Evolutionary conservation across 1,139 yeast genomes (phyloP).

Genomic region (Yarrowia galli): DNA sequence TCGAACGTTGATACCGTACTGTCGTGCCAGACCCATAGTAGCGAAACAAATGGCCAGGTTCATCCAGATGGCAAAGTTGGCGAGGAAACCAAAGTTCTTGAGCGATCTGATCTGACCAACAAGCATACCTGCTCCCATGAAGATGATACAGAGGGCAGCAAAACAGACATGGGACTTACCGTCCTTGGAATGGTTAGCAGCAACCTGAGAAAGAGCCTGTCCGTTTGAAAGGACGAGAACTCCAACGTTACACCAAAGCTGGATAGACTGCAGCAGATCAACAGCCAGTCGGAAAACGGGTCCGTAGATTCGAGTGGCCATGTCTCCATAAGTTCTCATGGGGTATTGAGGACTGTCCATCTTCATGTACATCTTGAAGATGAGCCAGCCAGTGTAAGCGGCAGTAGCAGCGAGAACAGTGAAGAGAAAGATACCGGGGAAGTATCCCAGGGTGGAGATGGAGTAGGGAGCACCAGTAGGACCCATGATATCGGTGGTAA

Average conservation of each 20-base stretch:
- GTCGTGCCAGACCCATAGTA: constrained; percentile 55
- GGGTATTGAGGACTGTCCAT: constrained; percentile 56
- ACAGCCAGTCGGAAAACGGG: constrained; percentile 48
- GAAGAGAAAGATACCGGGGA: constrained; percentile 55
- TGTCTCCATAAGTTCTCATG: constrained; percentile 54
- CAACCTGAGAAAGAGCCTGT: constrained; percentile 55
- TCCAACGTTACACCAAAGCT: constrained; percentile 56
- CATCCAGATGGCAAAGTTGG: constrained; percentile 58
- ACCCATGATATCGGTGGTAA: constrained; percentile 58
- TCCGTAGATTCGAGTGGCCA: constrained; percentile 54
- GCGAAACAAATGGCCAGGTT: constrained; percentile 54
- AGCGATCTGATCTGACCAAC: constrained; percentile 55
- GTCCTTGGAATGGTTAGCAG: constrained; percentile 41
- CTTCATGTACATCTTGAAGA: constrained; percentile 49
- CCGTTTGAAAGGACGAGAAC: constrained; percentile 55
- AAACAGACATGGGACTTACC: constrained; percentile 52
- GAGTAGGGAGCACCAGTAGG: constrained; percentile 58
- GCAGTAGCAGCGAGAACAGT: constrained; percentile 54
- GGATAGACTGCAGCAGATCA: constrained; percentile 54
- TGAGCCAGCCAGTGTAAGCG: constrained; percentile 53
- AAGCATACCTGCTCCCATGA: constrained; percentile 56
- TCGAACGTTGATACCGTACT: constrained; percentile 49
- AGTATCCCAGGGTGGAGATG: constrained; percentile 55
- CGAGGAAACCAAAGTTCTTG: constrained; percentile 54
- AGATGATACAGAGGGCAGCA: constrained; percentile 53